These are phyloP conservation scores for Monosporascus sp. DNA, from an alignment of 2,329 filamentous ascomycete species.

Conservation along the genomic window DNA sequence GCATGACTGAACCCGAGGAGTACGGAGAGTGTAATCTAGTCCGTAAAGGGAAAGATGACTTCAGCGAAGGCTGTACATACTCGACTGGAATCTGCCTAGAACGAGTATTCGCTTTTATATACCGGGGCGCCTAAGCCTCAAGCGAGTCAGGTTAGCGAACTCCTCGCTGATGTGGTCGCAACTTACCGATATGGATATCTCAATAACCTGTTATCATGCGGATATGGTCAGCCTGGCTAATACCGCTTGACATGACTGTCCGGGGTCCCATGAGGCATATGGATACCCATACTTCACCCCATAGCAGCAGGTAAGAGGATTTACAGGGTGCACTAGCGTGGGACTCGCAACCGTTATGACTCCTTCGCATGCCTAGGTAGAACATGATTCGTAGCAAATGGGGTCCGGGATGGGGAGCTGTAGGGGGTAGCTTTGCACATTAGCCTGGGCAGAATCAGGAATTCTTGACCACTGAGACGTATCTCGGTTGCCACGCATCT, in stretches of 20 bases:
- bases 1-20: not conserved
- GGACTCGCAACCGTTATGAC: not conserved
- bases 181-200: not conserved
- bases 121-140: too few species aligned
- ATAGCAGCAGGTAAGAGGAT: not conserved
- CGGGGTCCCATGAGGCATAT: not conserved
- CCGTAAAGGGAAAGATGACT: not conserved
- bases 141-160: too few species aligned
- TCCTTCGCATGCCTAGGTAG: not conserved
- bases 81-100: not conserved
- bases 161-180: too few species aligned
- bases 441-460: not conserved
- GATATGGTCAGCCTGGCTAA: not conserved
- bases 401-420: not conserved
- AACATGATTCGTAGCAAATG: not conserved
- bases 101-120: not conserved
- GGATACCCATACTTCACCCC: not conserved
- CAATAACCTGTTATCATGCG: not conserved
- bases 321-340: not conserved
- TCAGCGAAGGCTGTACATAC: not conserved
- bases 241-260: not conserved
- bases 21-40: not conserved
- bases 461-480: too few species aligned
- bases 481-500: too few species aligned
- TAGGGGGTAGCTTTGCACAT: not conserved